Evolutionary conservation across 345 rosid genomes (phyloP), one percentile per base, ranked within the genome.

Genomic region (Pelargonium nanum): DNA sequence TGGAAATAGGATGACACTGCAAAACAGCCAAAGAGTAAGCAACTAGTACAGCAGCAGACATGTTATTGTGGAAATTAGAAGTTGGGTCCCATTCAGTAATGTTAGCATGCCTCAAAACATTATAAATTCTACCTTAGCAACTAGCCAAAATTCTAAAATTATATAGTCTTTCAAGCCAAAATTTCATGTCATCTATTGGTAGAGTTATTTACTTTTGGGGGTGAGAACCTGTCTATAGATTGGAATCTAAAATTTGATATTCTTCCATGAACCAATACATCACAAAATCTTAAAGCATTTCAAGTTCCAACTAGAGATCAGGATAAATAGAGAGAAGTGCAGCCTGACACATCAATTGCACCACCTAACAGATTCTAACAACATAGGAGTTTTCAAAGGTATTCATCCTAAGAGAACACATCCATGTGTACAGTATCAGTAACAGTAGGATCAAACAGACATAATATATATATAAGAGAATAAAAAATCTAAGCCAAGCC

Each of bases 1-100:
- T 22, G 97, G 99, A 67, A 94, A 83, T 59, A 94, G 75, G 77
- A 94, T 94, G 63, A 90, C 99, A 71, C 99, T 93, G 89, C 84
- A 81, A 64, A 72, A 73, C 52, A 50, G 25, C 22, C 19, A 44
- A 58, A 54, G 72, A 69, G 56, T 63, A 26, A 76, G 79, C 28
- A 66, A 56, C 56, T 55, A 25, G 34, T 15, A 40, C 59, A 22
- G 51, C 45, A 57, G 70, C n/a, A 40, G 40, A 70, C 59, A 53
- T 19, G 56, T 24, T 24, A 56, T 16, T 23, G 24, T 24, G 21
- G 22, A 16, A 25, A 23, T 22, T 24, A 40, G 13, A 15, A 22
- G 55, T 40, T 30, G 5, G 26, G 7, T 56, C 26, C 28, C 44
- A 44, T n/a, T 55, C 25, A 19, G 24, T 32, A 59, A 59, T 0